A percentile compares a stretch with the other conserved stretches of the same genome.
Conservation (phyloP, 192 early-diverging fungal genomes). For the Podila verticillata region DNA sequence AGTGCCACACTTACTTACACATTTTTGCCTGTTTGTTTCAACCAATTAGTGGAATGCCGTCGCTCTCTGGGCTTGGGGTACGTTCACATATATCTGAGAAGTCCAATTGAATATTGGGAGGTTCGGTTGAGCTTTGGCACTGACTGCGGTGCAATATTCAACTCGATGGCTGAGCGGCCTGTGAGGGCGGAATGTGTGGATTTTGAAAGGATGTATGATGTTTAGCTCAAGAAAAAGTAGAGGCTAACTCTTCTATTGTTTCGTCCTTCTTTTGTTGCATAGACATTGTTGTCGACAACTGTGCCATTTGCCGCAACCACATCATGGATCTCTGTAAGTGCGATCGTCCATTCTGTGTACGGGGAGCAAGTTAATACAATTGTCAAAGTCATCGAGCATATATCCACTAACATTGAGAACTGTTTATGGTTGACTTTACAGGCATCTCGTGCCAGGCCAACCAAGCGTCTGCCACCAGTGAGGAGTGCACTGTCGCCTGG, state of each 20-base stretch:
- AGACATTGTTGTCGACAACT: conserved; percentile 98
- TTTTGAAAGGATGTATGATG: too few species aligned
- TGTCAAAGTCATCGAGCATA: background rate
- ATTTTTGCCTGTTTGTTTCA: background rate
- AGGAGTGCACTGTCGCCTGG: conserved; percentile 97
- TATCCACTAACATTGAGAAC: background rate
- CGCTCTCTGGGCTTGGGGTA: conserved; percentile 98
- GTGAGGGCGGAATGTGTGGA: too few species aligned
- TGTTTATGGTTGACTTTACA: conserved; percentile 23
- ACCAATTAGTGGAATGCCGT: conserved; percentile 95
- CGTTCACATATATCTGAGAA: background rate
- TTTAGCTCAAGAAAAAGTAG: background rate
- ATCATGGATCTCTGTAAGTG: conserved; percentile 97
- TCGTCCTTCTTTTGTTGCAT: background rate
- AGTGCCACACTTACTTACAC: too few species aligned
- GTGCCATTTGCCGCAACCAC: conserved; percentile 99
- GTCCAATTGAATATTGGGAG: background rate
- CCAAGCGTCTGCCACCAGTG: conserved; percentile 90
- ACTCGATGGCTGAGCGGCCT: too few species aligned
- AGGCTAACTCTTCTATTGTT: background rate
- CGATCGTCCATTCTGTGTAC: too few species aligned
- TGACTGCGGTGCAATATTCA: background rate
- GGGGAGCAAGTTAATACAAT: too few species aligned
- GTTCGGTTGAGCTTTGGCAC: background rate
- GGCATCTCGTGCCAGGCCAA: conserved; percentile 98